Evolutionary conservation across 305 asterid genomes (phyloP).

Genomic region (Solanum hybrid): DNA sequence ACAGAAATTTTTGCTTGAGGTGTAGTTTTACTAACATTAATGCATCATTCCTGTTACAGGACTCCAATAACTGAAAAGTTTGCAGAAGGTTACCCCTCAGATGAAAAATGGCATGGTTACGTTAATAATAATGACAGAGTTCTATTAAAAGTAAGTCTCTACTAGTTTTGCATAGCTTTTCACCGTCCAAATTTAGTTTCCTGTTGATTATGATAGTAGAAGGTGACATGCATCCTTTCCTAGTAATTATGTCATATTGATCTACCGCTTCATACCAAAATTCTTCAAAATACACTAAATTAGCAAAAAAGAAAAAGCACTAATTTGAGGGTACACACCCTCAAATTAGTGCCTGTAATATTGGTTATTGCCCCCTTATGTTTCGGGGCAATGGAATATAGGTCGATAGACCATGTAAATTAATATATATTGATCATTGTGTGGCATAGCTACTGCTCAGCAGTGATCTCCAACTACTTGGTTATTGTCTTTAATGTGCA

Average conservation of each 20-base stretch:
- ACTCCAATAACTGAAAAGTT: constrained; percentile 48
- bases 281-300: neutral
- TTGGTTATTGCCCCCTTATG: neutral
- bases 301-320: neutral
- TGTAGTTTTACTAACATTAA: neutral
- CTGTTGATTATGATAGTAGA: neutral
- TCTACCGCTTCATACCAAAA: neutral
- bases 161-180: constrained; percentile 2
- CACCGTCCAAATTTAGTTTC: neutral
- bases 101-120: constrained; percentile 83
- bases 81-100: constrained; percentile 65
- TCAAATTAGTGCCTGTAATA: neutral
- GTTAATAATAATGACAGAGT: constrained; percentile 75
- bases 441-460: neutral
- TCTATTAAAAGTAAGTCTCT: constrained; percentile 63
- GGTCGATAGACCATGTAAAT: neutral
- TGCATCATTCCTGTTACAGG: constrained; percentile 38
- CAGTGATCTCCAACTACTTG: neutral
- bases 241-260: neutral
- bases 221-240: neutral
- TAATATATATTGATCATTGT: neutral
- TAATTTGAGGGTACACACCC: neutral
- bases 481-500: neutral
- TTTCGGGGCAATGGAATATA: neutral
- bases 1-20: neutral